phyloP scores from a whole-genome alignment of 2,329 filamentous ascomycete species.

The Monilinia polystroma region DNA sequence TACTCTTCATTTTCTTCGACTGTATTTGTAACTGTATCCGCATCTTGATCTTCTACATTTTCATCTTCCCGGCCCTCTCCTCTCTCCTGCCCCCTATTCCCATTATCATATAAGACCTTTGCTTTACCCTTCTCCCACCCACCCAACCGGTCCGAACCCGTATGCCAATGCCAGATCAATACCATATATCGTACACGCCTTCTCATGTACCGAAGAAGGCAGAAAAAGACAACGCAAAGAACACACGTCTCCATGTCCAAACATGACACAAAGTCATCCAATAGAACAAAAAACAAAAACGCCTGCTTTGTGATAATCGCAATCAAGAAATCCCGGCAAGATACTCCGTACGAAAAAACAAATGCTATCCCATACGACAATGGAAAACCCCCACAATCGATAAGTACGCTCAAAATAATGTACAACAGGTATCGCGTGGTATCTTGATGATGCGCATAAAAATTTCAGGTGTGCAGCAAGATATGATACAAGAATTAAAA shows the following conservation, averaged over 20 bases:
- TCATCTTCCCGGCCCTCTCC: not conserved
- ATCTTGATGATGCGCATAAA: constrained; percentile 1
- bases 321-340: not conserved
- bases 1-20: too few relatives aligned
- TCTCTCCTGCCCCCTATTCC: not conserved
- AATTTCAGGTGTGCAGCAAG: not conserved
- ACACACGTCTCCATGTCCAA: not conserved
- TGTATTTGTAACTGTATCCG: too few relatives aligned
- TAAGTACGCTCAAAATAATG: constrained; percentile 2
- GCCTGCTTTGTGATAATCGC: not conserved
- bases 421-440: constrained; percentile 9
- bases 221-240: not conserved
- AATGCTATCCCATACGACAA: not conserved
- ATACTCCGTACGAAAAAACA: not conserved
- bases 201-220: not conserved
- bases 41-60: too few relatives aligned
- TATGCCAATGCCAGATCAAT: not conserved
- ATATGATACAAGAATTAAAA: constrained; percentile 19
- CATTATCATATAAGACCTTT: not conserved
- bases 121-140: not conserved
- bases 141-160: not conserved
- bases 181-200: not conserved
- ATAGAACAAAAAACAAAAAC: not conserved
- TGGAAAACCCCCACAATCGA: not conserved
- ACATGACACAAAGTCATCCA: not conserved